Percentiles rank a stretch among this genome's conserved stretches.
phyloP scores from a whole-genome alignment of 331 rosid species.

The Quercus phellos region DNA sequence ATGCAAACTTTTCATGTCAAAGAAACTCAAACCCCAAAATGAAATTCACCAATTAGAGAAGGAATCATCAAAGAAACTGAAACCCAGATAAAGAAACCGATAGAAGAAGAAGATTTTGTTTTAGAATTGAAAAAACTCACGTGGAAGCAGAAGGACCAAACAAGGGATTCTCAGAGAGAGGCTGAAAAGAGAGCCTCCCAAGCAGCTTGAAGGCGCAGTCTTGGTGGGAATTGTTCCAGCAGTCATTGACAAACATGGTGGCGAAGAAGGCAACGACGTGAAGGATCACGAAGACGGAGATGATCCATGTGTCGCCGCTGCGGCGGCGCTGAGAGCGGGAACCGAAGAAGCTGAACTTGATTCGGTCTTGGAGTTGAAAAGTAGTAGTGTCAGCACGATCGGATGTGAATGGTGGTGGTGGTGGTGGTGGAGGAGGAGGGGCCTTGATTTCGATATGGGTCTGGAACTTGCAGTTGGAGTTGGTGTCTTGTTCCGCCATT shows the following conservation, averaged over 20 bases:
- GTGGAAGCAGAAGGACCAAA: slow-evolving; percentile 96
- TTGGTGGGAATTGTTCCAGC: slow-evolving; percentile 67
- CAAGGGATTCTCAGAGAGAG: slow-evolving; percentile 72
- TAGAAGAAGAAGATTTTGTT: not conserved
- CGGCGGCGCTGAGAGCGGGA: slow-evolving; percentile 37
- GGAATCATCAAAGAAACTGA: not conserved
- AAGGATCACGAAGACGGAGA: slow-evolving; percentile 73
- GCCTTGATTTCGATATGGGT: slow-evolving; percentile 32
- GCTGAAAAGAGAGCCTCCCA: slow-evolving; percentile 85
- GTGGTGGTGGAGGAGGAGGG: slow-evolving; percentile 10
- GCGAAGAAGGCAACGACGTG: slow-evolving; percentile 58
- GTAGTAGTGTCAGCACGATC: slow-evolving; percentile 15
- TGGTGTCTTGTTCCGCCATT: not conserved
- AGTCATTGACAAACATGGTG: slow-evolving; percentile 74
- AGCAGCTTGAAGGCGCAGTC: slow-evolving; percentile 56
- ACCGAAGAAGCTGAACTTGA: slow-evolving; percentile 35
- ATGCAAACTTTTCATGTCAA: too few species aligned
- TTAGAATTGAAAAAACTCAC: slow-evolving; percentile 22
- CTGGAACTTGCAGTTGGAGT: slow-evolving; percentile 18
- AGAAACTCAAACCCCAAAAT: not conserved
- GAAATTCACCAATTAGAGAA: not conserved
- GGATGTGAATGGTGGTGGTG: slow-evolving; percentile 20
- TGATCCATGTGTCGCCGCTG: slow-evolving; percentile 67
- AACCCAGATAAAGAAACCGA: not conserved
- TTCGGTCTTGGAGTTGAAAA: slow-evolving; percentile 18